Conservation (phyloP, 2,329 filamentous ascomycete genomes). For the Fusarium graminum region DNA sequence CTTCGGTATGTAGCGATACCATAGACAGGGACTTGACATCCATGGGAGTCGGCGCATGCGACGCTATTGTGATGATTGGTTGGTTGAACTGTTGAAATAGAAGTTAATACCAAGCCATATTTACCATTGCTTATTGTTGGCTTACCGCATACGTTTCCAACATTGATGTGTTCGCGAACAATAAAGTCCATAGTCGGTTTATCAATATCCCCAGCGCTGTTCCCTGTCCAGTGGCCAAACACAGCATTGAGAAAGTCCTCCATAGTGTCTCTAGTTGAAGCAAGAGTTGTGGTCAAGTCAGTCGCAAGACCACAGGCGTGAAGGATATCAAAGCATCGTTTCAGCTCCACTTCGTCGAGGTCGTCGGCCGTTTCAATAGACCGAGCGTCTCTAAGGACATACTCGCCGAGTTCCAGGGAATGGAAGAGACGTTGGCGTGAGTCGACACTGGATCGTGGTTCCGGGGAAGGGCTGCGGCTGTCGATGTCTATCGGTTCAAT, state of each 20-base stretch:
- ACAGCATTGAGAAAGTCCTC: constrained; percentile 52
- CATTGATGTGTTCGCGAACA: constrained; percentile 46
- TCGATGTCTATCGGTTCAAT: constrained; percentile 20
- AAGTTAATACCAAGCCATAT: background rate
- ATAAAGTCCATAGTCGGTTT: constrained; percentile 50
- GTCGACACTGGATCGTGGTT: constrained; percentile 23
- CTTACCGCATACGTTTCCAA: constrained; percentile 51
- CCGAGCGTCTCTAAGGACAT: constrained; percentile 29
- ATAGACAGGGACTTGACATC: constrained; percentile 43
- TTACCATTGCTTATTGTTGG: rapidly evolving
- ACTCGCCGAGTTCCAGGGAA: constrained; percentile 42
- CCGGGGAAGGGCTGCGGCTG: constrained; percentile 34
- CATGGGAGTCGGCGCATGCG: constrained; percentile 32
- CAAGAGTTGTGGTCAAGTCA: constrained; percentile 39
- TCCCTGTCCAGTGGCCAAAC: constrained; percentile 49
- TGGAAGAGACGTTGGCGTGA: constrained; percentile 47
- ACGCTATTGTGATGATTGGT: constrained; percentile 26
- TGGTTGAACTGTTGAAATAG: constrained; percentile 42
- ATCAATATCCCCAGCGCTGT: constrained; percentile 5
- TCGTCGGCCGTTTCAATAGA: constrained; percentile 46
- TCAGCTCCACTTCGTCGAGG: constrained; percentile 48
- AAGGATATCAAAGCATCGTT: constrained; percentile 52
- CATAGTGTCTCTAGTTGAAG: constrained; percentile 49
- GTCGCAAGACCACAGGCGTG: constrained; percentile 51
- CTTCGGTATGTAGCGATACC: constrained; percentile 48